These are phyloP conservation scores for Aspergillus candidus DNA, from an alignment of 2,329 filamentous ascomycete species.

Conservation along the genomic window DNA sequence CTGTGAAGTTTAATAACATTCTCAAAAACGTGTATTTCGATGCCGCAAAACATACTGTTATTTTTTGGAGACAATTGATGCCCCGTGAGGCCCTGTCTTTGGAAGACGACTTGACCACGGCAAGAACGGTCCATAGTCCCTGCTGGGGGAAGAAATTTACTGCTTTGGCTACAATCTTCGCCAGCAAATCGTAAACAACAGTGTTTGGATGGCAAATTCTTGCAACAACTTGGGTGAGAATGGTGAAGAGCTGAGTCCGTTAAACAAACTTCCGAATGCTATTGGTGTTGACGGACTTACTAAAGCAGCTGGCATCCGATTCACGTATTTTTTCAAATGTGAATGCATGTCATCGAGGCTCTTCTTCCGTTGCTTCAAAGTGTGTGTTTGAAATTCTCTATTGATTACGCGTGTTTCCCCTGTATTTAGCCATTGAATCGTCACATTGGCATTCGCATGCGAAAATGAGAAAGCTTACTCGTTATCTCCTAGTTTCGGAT, in stretches of 20 bases:
- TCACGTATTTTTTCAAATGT: slow-evolving; percentile 73
- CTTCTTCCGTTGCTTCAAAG: slow-evolving; percentile 50
- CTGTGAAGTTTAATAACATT: slow-evolving; percentile 24
- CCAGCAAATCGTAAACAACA: slow-evolving; percentile 69
- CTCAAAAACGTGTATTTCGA: not conserved
- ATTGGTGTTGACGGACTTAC: slow-evolving; percentile 20
- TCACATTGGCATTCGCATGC: too few species aligned
- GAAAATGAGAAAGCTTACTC: slow-evolving; percentile 26
- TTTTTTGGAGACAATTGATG: slow-evolving; percentile 36
- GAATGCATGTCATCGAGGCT: slow-evolving; percentile 64
- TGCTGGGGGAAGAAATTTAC: slow-evolving; percentile 82
- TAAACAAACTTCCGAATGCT: slow-evolving; percentile 1
- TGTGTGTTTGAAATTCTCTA: slow-evolving; percentile 43
- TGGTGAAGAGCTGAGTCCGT: slow-evolving; percentile 45
- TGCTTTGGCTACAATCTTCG: slow-evolving; percentile 78
- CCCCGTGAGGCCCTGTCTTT: slow-evolving; percentile 59
- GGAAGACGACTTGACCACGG: slow-evolving; percentile 75
- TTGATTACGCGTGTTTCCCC: slow-evolving; percentile 6
- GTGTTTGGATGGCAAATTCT: slow-evolving; percentile 81
- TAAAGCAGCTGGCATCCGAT: slow-evolving; percentile 42
- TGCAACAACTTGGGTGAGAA: slow-evolving; percentile 90
- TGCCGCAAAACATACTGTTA: slow-evolving; percentile 26
- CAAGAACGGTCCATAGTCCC: slow-evolving; percentile 83
- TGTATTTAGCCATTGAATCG: not conserved
- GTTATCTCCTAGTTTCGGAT: slow-evolving; percentile 45